Conservation (phyloP, 2,329 filamentous ascomycete genomes). For the Microcyclosporella mali region DNA sequence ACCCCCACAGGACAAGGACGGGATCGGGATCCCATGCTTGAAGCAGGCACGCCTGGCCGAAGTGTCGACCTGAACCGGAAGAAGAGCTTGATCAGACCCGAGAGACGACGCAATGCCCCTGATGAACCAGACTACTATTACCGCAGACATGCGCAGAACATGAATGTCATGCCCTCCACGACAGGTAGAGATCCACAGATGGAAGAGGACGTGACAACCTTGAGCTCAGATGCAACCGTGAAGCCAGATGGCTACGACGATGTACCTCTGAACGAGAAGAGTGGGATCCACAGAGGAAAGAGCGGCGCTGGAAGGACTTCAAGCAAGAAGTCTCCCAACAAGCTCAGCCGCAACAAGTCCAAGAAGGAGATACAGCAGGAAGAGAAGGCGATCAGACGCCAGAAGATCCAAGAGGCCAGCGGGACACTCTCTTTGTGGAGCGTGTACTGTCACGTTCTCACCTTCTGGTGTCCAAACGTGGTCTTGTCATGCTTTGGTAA, state of each 20-base stretch:
- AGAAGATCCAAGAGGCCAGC: constrained; percentile 57
- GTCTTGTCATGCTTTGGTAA: constrained; percentile 80
- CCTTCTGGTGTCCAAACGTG: constrained; percentile 89
- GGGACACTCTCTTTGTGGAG: constrained; percentile 87
- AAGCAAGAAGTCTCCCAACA: constrained; percentile 27
- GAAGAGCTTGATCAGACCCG: constrained; percentile 80
- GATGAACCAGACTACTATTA: constrained; percentile 96
- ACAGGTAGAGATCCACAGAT: constrained; percentile 86
- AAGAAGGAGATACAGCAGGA: constrained; percentile 58
- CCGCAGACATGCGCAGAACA: constrained; percentile 86
- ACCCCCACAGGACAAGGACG: constrained; percentile 29
- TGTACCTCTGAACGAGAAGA: constrained; percentile 34
- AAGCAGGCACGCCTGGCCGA: constrained; percentile 32
- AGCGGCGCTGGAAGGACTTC: constrained; percentile 30
- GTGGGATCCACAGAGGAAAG: constrained; percentile 14
- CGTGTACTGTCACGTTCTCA: constrained; percentile 87
- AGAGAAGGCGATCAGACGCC: constrained; percentile 37
- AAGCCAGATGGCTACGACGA: constrained; percentile 17
- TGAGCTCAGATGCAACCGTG: constrained; percentile 50
- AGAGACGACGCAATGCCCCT: constrained; percentile 75
- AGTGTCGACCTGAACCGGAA: constrained; percentile 60
- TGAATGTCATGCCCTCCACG: constrained; percentile 82
- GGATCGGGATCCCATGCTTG: constrained; percentile 51
- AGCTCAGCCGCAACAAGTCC: constrained; percentile 56
- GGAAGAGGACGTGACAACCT: constrained; percentile 53